phyloP scores from a whole-genome alignment of 306 rosid species.

The Aeschynomene evenia region DNA sequence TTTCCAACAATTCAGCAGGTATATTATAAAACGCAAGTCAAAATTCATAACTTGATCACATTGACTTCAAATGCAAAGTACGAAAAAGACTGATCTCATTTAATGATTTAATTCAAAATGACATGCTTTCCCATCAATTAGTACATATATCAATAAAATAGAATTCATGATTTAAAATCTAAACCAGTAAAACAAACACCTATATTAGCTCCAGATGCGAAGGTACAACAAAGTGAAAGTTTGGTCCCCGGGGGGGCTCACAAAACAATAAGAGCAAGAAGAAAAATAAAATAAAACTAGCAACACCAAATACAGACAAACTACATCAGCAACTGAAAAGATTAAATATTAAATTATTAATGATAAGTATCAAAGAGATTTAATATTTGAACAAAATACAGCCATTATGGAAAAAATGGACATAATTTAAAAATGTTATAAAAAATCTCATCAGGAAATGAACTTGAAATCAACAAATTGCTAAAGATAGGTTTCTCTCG shows the following conservation, averaged over 20 bases:
- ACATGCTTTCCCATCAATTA: conserved; percentile 31
- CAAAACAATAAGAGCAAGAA: too few relatives aligned
- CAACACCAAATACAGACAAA: neutral
- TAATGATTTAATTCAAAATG: conserved; percentile 37
- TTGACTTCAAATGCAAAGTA: conserved; percentile 36
- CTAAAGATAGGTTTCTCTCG: neutral
- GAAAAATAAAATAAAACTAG: neutral
- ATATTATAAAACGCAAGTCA: conserved; percentile 54
- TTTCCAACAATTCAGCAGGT: conserved; percentile 59
- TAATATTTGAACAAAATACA: neutral
- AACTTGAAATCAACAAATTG: neutral
- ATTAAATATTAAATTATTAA: neutral
- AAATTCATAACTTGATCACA: conserved; percentile 42
- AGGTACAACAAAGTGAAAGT: neutral
- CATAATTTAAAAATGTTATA: too few relatives aligned
- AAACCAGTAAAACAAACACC: conserved; percentile 35
- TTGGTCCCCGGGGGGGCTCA: neutral
- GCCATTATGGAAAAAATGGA: neutral
- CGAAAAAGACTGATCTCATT: conserved; percentile 24
- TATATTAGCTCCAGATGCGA: conserved; percentile 25
- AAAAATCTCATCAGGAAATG: neutral
- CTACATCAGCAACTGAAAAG: conserved; percentile 1
- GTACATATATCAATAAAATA: neutral
- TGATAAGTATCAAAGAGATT: neutral
- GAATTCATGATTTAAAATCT: conserved; percentile 37